Conservation (phyloP, 805 yeast genomes). For the Starmerella powellii region DNA sequence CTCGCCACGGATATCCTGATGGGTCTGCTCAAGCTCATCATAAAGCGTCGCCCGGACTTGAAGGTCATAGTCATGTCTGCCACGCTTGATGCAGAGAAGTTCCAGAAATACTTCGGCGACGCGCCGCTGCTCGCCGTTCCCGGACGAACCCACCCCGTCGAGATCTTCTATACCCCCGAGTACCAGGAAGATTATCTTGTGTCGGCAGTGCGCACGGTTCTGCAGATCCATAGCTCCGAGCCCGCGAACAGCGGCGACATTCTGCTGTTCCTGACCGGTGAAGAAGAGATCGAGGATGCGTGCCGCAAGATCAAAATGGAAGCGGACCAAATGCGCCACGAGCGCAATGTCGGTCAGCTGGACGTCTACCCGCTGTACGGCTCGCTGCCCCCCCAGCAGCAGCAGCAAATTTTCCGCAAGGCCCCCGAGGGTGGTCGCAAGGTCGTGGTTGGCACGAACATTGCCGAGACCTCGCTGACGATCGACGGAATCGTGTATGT, state of each 20-base stretch:
- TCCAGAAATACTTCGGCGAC: constrained; percentile 74
- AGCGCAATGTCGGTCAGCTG: constrained; percentile 71
- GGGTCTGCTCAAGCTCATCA: constrained; percentile 83
- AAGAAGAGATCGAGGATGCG: constrained; percentile 90
- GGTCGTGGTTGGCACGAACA: constrained; percentile 82
- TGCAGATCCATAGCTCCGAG: constrained; percentile 74
- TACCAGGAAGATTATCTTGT: constrained; percentile 90
- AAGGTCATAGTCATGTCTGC: constrained; percentile 96
- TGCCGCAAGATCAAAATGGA: constrained; percentile 79
- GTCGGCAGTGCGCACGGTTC: constrained; percentile 86
- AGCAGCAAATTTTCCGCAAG: constrained; percentile 82
- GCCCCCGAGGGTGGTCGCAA: constrained; percentile 94
- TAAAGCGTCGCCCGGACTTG: constrained; percentile 68
- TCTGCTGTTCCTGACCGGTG: constrained; percentile 38
- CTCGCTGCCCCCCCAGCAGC: constrained; percentile 90
- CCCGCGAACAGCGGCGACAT: constrained; percentile 25
- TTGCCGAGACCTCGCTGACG: constrained; percentile 95
- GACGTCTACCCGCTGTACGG: constrained; percentile 90
- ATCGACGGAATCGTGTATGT: constrained; percentile 96
- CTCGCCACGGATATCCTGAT: constrained; percentile 90
- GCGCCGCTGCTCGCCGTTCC: constrained; percentile 95
- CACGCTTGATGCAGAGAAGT: constrained; percentile 92
- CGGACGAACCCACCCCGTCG: constrained; percentile 96
- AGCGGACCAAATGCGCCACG: constrained; percentile 78
- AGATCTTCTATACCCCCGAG: constrained; percentile 92